phyloP scores from a whole-genome alignment of 2,329 filamentous ascomycete species.

The Podosphaera aphanis region DNA sequence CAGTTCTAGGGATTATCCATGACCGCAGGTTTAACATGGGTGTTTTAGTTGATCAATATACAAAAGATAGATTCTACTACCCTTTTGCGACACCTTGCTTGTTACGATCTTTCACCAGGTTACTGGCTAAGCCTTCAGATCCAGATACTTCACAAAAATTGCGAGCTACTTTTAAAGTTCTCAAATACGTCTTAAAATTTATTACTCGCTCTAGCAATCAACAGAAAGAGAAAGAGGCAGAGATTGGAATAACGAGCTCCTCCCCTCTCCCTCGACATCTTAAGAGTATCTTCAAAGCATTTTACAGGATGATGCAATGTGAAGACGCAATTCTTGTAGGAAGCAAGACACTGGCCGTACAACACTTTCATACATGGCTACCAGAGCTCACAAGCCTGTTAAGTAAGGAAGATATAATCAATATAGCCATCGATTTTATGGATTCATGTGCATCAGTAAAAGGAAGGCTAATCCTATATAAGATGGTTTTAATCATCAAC shows the following conservation, averaged over 20 bases:
- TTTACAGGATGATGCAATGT: slow-evolving; percentile 78
- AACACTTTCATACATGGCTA: slow-evolving; percentile 95
- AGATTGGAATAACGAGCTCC: slow-evolving; percentile 56
- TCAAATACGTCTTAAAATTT: slow-evolving; percentile 78
- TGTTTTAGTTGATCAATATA: slow-evolving; percentile 77
- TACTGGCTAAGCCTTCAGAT: slow-evolving; percentile 64
- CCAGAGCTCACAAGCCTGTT: slow-evolving; percentile 64
- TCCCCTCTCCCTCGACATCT: slow-evolving; percentile 60
- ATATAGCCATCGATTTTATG: slow-evolving; percentile 81
- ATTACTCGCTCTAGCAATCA: slow-evolving; percentile 73
- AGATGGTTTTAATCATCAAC: slow-evolving; percentile 78
- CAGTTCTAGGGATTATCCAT: slow-evolving; percentile 77
- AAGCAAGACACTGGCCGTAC: slow-evolving; percentile 81
- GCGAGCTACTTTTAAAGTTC: slow-evolving; percentile 83
- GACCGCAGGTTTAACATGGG: slow-evolving; percentile 82
- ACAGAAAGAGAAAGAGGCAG: slow-evolving; percentile 65
- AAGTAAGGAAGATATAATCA: slow-evolving; percentile 61
- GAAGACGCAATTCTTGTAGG: slow-evolving; percentile 67
- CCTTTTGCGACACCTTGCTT: slow-evolving; percentile 78
- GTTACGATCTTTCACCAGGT: slow-evolving; percentile 62
- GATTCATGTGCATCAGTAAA: slow-evolving; percentile 72
- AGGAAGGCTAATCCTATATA: slow-evolving; percentile 78
- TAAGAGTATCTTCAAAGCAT: slow-evolving; percentile 65
- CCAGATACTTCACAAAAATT: slow-evolving; percentile 63
- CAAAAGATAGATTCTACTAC: slow-evolving; percentile 72